Conservation (phyloP, 1,284 basidiomycete genomes). For the Moesziomyces globuligerus region DNA sequence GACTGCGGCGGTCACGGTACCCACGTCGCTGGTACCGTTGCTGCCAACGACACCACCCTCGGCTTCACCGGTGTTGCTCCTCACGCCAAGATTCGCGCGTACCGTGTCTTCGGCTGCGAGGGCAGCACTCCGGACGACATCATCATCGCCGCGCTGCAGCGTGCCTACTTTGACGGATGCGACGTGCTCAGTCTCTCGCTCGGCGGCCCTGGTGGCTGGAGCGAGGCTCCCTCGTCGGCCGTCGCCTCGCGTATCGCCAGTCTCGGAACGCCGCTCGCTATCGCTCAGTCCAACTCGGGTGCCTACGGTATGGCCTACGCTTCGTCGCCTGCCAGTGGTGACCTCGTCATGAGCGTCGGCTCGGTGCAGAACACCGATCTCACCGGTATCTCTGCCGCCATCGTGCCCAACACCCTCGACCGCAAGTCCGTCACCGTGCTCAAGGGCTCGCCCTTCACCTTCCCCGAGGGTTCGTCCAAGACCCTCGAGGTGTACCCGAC, state of each 20-base stretch:
- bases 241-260: conserved; percentile 38
- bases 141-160: conserved; percentile 67
- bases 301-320: conserved; percentile 68
- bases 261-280: conserved; percentile 49
- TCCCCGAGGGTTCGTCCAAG: conserved; percentile 30
- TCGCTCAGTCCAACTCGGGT: conserved; percentile 68
- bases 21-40: conserved; percentile 76
- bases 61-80: conserved; percentile 57
- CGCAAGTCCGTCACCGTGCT: conserved; percentile 41
- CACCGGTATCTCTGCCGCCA: conserved; percentile 43
- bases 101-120: conserved; percentile 69
- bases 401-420: conserved; percentile 30
- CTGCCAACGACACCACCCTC: conserved; percentile 70
- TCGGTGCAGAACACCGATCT: conserved; percentile 64
- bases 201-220: conserved; percentile 69
- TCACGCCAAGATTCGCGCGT: conserved; percentile 60
- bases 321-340: conserved; percentile 67
- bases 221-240: conserved; percentile 32
- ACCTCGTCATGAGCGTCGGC: conserved; percentile 62
- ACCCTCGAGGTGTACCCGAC: conserved; percentile 49
- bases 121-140: conserved; percentile 67
- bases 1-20: conserved; percentile 70
- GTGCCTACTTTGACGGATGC: conserved; percentile 57
- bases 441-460: conserved; percentile 44
- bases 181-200: conserved; percentile 76